These are phyloP conservation scores for Neurospora sublineolata DNA, from an alignment of 495 filamentous ascomycete species.

Conservation along the genomic window DNA sequence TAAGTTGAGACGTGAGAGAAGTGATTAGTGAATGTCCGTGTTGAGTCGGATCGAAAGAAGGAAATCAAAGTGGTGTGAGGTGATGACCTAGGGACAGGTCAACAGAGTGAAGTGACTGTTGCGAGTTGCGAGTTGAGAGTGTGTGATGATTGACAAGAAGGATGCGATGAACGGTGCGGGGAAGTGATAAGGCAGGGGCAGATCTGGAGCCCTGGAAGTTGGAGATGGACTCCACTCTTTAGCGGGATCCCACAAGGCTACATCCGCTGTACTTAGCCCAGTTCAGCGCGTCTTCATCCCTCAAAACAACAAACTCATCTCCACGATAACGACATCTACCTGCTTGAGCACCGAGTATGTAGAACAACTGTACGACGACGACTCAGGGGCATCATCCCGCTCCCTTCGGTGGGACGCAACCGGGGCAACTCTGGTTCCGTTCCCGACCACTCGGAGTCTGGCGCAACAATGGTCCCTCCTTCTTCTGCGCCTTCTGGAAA, in stretches of 20 bases:
- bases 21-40: neutral
- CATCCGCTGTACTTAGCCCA: neutral
- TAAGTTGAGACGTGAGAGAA: neutral
- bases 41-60: neutral
- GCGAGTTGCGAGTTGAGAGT: neutral
- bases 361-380: neutral
- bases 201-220: neutral
- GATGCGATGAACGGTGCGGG: neutral
- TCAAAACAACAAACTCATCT: neutral
- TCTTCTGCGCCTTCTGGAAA: neutral
- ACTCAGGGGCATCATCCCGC: neutral
- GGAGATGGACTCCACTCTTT: neutral
- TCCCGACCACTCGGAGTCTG: neutral
- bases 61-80: neutral
- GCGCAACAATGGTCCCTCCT: neutral
- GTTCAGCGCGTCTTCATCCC: neutral
- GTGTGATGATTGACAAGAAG: neutral
- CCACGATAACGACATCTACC: neutral
- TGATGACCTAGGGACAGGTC: neutral
- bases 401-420: neutral
- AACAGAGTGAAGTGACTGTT: neutral
- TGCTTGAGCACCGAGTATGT: neutral
- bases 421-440: neutral
- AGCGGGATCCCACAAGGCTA: neutral
- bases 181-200: neutral